Evolutionary conservation across 2,329 filamentous ascomycete genomes (phyloP), one percentile per base, ranked within the genome.

Genomic region (Xylariaceae sp.): DNA sequence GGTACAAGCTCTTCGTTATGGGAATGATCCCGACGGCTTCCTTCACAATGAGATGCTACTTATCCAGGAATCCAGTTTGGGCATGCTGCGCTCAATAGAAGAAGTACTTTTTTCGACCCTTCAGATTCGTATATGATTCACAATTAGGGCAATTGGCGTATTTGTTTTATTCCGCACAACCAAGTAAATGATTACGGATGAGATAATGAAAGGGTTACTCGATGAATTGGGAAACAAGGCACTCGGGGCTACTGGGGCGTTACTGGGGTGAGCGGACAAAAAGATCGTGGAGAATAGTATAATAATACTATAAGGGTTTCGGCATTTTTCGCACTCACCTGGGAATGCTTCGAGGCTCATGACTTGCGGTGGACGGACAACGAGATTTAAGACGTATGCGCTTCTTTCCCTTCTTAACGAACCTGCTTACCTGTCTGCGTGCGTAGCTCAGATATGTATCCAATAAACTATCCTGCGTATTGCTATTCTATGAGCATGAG

Each of bases 1-100:
- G 30, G 42, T 41, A 11, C 34, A 49, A 2, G 27, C 35, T 8
- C 19, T 40, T 40, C 48, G 46, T 32, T 60, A 53, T 31, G 29
- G 43, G 27, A 51, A 57, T n/a, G 55, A 61, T 34, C 58, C 60
- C 4, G 59, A 61, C 30, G 39, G 26, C n/a, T 6, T 50, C 3
- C 37, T 51, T 1, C 40, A 45, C 6, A 19, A 41, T 19, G 41
- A 49, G 6, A 44, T 44, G 2, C 9, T 51, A 7, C 3, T 9
- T 3, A 40, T 60, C 35, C 34, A 37, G 8, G 26, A 56, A 26
- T 27, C 46, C 7, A 47, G 4, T 2, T 43, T 62, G 5, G 19
- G 54, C 31, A 52, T 41, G 29, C 44, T 62, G 27, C 35, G 39
- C 40, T 30, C 39, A 39, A 48, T 54, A 27, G 56, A 60, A 29